Evolutionary conservation across 495 filamentous ascomycete species (phyloP).

Genomic region (Pseudotulostoma volvatum): DNA sequence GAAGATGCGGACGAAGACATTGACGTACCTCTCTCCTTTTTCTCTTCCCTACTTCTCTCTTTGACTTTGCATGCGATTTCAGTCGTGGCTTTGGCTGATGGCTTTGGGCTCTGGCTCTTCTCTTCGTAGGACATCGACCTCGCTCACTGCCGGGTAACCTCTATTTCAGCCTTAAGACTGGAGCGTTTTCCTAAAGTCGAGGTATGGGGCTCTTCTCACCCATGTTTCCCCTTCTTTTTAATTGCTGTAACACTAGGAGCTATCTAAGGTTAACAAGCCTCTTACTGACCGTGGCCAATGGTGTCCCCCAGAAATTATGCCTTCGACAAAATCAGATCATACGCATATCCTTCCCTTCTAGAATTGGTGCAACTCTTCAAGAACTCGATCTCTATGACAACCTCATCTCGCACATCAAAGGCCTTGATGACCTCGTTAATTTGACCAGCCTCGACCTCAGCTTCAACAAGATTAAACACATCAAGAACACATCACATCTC

Average conservation of each 20-base stretch:
- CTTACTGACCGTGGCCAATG: not conserved
- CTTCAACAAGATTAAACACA: slow-evolving; percentile 99
- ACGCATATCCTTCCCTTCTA: slow-evolving; percentile 49
- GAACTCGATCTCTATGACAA: slow-evolving; percentile 98
- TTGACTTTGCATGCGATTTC: not conserved
- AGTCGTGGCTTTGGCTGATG: slow-evolving; percentile 4
- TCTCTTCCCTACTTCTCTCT: slow-evolving; percentile 1
- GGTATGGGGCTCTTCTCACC: slow-evolving; percentile 22
- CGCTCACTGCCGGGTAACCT: slow-evolving; percentile 67
- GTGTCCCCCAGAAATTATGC: slow-evolving; percentile 49
- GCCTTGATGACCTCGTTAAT: slow-evolving; percentile 57
- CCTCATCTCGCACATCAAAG: slow-evolving; percentile 73
- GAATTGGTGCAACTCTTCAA: slow-evolving; percentile 44
- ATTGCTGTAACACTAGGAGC: no score
- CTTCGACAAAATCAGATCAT: slow-evolving; percentile 87
- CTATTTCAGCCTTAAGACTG: slow-evolving; percentile 59
- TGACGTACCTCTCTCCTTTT: slow-evolving; percentile 27
- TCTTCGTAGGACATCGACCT: slow-evolving; percentile 63
- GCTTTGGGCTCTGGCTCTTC: not conserved
- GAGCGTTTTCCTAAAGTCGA: slow-evolving; percentile 65
- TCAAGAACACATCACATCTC: slow-evolving; percentile 75
- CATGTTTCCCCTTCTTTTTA: no score
- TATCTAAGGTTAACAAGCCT: no score
- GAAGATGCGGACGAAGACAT: slow-evolving; percentile 44
- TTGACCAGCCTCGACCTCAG: slow-evolving; percentile 75